phyloP scores from a whole-genome alignment of 2,329 filamentous ascomycete species.

The Diaporthe ilicicola region DNA sequence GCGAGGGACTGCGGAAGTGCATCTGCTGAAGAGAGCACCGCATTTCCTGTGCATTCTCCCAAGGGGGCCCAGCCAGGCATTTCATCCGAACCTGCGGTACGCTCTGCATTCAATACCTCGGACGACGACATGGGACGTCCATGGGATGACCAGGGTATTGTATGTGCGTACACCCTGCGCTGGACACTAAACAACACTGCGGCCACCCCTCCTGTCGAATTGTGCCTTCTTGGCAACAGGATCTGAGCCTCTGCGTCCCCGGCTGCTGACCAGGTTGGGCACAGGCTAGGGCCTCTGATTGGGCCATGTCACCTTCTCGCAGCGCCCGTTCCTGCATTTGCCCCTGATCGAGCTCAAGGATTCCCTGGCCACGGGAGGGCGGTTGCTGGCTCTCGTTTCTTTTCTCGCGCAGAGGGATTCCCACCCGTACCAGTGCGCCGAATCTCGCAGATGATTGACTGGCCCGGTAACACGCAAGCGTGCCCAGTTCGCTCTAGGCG shows the following conservation, averaged over 20 bases:
- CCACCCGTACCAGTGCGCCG: constrained; percentile 22
- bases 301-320: constrained; percentile 21
- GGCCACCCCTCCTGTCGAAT: constrained; percentile 28
- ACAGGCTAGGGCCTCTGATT: constrained; percentile 19
- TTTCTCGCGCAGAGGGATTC: constrained; percentile 21
- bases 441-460: constrained; percentile 23
- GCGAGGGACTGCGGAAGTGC: background rate
- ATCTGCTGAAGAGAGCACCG: background rate
- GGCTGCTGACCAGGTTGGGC: constrained; percentile 13
- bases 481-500: constrained; percentile 22
- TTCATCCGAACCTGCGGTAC: constrained; percentile 9
- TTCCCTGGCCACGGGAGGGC: constrained; percentile 18
- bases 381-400: constrained; percentile 23
- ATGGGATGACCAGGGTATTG: constrained; percentile 1
- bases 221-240: constrained; percentile 17
- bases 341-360: constrained; percentile 30
- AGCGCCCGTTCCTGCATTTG: constrained; percentile 34
- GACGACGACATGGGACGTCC: constrained; percentile 24
- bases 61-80: background rate
- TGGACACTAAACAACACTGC: constrained; percentile 2
- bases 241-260: constrained; percentile 14
- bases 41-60: background rate
- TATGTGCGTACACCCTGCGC: background rate
- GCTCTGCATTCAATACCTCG: background rate
- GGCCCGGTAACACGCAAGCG: constrained; percentile 22